These are phyloP conservation scores for Yarrowia divulgata DNA, from an alignment of 805 yeast genomes.

Conservation along the genomic window DNA sequence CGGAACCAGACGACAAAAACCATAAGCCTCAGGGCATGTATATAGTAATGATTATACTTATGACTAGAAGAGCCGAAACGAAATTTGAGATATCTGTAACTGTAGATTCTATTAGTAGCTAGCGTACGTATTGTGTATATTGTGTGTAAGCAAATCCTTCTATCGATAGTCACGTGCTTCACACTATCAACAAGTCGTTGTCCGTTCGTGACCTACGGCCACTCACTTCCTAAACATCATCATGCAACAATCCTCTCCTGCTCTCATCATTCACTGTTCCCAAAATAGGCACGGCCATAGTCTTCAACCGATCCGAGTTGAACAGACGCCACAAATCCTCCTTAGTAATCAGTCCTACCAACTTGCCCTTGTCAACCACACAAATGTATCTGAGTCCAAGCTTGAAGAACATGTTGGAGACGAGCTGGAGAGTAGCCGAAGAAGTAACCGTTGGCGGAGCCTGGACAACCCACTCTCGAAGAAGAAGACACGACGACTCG, in stretches of 20 bases:
- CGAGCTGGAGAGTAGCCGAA: conserved; percentile 50
- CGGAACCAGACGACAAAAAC: too few species aligned
- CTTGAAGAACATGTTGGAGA: conserved; percentile 52
- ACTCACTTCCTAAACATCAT: neutral
- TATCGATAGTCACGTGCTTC: too few species aligned
- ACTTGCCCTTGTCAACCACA: conserved; percentile 46
- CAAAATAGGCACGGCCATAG: conserved; percentile 21
- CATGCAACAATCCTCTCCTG: neutral
- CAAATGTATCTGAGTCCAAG: conserved; percentile 52
- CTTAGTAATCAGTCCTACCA: conserved; percentile 53
- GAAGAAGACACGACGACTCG: conserved; percentile 37
- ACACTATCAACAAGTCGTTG: too few species aligned
- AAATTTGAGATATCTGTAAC: too few species aligned
- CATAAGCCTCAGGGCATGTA: neutral
- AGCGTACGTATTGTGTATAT: too few species aligned
- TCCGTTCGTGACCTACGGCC: too few species aligned
- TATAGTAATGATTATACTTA: neutral
- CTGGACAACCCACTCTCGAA: conserved; percentile 44
- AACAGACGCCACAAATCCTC: conserved; percentile 48
- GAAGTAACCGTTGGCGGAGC: conserved; percentile 49
- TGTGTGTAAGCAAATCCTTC: too few species aligned
- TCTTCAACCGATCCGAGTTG: conserved; percentile 37
- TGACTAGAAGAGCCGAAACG: too few species aligned
- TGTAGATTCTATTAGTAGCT: too few species aligned
- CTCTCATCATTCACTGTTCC: neutral